phyloP scores from a whole-genome alignment of 1,284 basidiomycete genomes.

The Cryptococcus amylolentus region DNA sequence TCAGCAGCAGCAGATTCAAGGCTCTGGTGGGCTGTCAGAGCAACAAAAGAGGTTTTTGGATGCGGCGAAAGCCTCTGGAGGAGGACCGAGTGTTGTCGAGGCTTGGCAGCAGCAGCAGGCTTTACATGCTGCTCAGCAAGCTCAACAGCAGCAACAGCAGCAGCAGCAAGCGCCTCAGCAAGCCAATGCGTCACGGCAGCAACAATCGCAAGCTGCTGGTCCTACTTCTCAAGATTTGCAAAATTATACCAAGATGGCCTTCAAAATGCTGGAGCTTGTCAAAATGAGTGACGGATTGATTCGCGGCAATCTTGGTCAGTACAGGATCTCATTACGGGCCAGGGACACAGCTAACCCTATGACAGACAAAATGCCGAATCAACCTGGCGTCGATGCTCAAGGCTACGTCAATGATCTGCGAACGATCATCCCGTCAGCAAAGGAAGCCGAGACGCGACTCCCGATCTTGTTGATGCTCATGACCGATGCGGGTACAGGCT shows the following conservation, averaged over 20 bases:
- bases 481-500: conserved; percentile 1
- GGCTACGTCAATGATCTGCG: conserved; percentile 8
- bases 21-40: conserved; percentile 13
- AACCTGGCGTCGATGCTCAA: conserved; percentile 4
- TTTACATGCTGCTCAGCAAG: neutral
- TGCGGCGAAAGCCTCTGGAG: conserved; percentile 13
- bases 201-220: conserved; percentile 50
- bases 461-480: conserved; percentile 18
- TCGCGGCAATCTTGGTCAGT: conserved; percentile 7
- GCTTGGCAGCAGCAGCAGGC: conserved; percentile 4
- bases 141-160: neutral
- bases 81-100: neutral
- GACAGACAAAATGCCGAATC: conserved; percentile 8
- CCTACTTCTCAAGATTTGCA: no score
- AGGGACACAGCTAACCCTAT: neutral
- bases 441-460: conserved; percentile 11
- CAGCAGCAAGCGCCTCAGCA: no score
- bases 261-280: conserved; percentile 11
- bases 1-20: neutral
- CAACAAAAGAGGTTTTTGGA: conserved; percentile 26
- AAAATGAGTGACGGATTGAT: conserved; percentile 6
- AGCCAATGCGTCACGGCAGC: conserved; percentile 39
- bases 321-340: neutral
- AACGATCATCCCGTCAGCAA: conserved; percentile 6
- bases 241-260: neutral